These are phyloP conservation scores for Nicotiana undulata DNA, from an alignment of 257 asterid species.

Conservation along the genomic window DNA sequence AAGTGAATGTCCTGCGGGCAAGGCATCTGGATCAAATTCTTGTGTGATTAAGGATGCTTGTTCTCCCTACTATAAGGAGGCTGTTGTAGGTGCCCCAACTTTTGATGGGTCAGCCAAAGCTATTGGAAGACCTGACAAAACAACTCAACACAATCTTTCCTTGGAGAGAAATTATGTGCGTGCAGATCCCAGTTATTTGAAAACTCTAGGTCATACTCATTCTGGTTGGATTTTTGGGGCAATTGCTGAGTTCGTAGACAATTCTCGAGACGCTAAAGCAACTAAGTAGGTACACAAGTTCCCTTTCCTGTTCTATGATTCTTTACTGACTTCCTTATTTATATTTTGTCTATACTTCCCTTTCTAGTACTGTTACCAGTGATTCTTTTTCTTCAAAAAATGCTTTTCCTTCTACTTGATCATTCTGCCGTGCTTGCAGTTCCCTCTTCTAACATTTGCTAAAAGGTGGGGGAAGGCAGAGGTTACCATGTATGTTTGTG, in stretches of 20 bases:
- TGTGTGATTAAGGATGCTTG: constrained; percentile 23
- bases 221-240: constrained; percentile 89
- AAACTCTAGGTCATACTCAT: constrained; percentile 73
- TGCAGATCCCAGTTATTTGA: constrained; percentile 66
- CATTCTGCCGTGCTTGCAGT: background rate
- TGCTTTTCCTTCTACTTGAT: constrained; percentile 4
- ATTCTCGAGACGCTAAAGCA: constrained; percentile 77
- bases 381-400: background rate
- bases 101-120: constrained; percentile 19
- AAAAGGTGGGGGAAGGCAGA: constrained; percentile 4
- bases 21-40: constrained; percentile 36
- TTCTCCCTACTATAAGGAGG: constrained; percentile 17
- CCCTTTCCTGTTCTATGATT: background rate
- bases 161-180: constrained; percentile 37
- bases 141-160: constrained; percentile 14
- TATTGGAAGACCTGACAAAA: constrained; percentile 19
- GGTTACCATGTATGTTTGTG: constrained; percentile 3
- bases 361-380: background rate
- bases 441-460: background rate
- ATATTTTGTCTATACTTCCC: background rate
- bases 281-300: constrained; percentile 40
- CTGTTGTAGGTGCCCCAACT: constrained; percentile 26
- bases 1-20: constrained; percentile 20
- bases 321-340: background rate
- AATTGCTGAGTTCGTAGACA: constrained; percentile 80